A percentile compares a stretch with the other conserved stretches of the same genome.
Evolutionary conservation across 352 stramenopile species (phyloP).

Genomic region (Globisporangium mamillatum): DNA sequence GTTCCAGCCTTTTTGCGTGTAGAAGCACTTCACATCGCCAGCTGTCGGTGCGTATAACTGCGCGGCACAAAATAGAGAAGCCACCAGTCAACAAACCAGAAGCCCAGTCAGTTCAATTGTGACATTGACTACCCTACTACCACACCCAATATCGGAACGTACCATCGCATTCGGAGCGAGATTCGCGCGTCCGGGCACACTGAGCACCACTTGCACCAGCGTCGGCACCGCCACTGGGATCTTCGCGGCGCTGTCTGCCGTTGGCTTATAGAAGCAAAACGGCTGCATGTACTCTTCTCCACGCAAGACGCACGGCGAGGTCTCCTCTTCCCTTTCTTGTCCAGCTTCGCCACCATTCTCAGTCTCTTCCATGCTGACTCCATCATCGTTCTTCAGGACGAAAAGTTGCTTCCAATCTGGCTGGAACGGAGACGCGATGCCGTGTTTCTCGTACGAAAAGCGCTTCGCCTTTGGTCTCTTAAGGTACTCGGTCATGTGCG

Average conservation of each 20-base stretch:
- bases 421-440: constrained; percentile 55
- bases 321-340: constrained; percentile 16
- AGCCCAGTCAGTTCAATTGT: not conserved
- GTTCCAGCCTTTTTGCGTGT: constrained; percentile 33
- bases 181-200: constrained; percentile 52
- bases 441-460: constrained; percentile 56
- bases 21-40: constrained; percentile 26
- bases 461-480: constrained; percentile 74
- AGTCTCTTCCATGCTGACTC: not conserved
- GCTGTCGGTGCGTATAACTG: constrained; percentile 36
- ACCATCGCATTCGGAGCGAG: constrained; percentile 67
- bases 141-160: not conserved
- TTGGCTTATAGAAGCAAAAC: constrained; percentile 52
- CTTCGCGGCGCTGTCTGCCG: constrained; percentile 4
- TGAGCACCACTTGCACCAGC: constrained; percentile 58
- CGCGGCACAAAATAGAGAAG: not conserved
- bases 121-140: not conserved
- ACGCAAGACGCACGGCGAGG: constrained; percentile 49
- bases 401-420: constrained; percentile 62
- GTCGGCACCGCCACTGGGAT: constrained; percentile 65
- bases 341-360: constrained; percentile 4
- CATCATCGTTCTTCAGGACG: constrained; percentile 1
- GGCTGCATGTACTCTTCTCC: constrained; percentile 62
- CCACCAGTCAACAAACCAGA: constrained; percentile 2
- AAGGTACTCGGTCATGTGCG: constrained; percentile 23